Evolutionary conservation across 805 yeast species (phyloP).

Genomic region (Kockiozyma suomiensis): DNA sequence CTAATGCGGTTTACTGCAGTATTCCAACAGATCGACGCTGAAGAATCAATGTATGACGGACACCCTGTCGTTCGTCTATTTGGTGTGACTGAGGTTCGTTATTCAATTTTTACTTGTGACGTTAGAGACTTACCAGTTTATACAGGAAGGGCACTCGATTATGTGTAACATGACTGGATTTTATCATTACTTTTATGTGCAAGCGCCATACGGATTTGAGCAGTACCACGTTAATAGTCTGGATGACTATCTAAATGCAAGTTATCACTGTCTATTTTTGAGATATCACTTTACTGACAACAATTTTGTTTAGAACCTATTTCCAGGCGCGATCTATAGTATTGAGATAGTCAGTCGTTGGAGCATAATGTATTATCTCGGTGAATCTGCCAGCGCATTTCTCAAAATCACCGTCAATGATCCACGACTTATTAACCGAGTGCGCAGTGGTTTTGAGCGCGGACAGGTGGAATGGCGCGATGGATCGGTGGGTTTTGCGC

Average conservation of each 20-base stretch:
- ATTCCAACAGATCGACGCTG: constrained; percentile 95
- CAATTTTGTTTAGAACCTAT: not conserved
- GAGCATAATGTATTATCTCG: constrained; percentile 91
- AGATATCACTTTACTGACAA: not conserved
- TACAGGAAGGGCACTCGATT: constrained; percentile 80
- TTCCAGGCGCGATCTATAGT: constrained; percentile 60
- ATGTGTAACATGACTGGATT: constrained; percentile 89
- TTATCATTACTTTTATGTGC: constrained; percentile 85
- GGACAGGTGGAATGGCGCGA: constrained; percentile 72
- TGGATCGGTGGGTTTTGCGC: constrained; percentile 37
- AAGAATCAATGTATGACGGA: constrained; percentile 71
- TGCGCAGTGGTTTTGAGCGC: constrained; percentile 81
- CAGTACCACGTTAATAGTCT: constrained; percentile 56
- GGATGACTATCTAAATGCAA: constrained; percentile 48
- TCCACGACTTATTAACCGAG: constrained; percentile 64
- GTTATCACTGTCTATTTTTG: constrained; percentile 27
- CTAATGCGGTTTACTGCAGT: constrained; percentile 36
- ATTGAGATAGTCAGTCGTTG: constrained; percentile 73
- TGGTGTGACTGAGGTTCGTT: constrained; percentile 69
- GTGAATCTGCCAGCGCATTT: constrained; percentile 75
- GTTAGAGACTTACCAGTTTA: not conserved
- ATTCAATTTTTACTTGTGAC: not conserved
- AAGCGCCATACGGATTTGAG: constrained; percentile 79
- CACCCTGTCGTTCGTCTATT: constrained; percentile 70
- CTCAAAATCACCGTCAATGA: constrained; percentile 70